These are phyloP conservation scores for Parastagonospora avenae DNA, from an alignment of 2,329 filamentous ascomycete species.

Conservation along the genomic window DNA sequence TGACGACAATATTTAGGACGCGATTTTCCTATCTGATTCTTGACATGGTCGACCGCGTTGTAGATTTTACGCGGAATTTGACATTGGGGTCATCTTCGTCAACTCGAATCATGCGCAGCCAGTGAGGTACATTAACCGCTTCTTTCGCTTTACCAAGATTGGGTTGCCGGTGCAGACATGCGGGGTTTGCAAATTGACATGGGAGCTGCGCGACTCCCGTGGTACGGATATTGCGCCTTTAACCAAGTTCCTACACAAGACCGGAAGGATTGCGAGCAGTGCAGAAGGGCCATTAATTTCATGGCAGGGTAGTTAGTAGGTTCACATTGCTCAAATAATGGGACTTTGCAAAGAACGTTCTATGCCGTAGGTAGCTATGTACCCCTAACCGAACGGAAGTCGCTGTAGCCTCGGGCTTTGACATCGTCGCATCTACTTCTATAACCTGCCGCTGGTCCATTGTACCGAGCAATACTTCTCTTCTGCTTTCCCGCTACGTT, in stretches of 20 bases:
- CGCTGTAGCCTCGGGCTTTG: slow-evolving; percentile 24
- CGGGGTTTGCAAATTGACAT: neutral
- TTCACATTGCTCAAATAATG: too few species aligned
- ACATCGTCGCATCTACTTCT: slow-evolving; percentile 40
- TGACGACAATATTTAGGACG: neutral
- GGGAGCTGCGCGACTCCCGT: too few species aligned
- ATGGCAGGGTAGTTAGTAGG: too few species aligned
- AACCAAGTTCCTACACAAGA: neutral
- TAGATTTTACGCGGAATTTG: too few species aligned
- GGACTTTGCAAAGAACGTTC: neutral
- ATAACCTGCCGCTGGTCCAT: slow-evolving; percentile 53
- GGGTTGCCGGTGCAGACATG: slow-evolving; percentile 5
- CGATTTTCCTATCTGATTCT: too few species aligned
- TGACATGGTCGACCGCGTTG: too few species aligned
- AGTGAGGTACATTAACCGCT: neutral
- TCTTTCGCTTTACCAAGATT: neutral
- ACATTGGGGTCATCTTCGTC: too few species aligned
- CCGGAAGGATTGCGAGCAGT: too few species aligned
- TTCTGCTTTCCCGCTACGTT: slow-evolving; percentile 52
- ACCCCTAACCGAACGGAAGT: slow-evolving; percentile 21
- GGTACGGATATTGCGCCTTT: neutral
- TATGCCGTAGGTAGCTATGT: neutral
- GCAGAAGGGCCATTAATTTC: too few species aligned
- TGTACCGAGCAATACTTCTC: slow-evolving; percentile 55
- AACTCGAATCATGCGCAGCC: neutral